Percentiles rank a stretch among this genome's conserved stretches.
phyloP scores from a whole-genome alignment of 352 stramenopile genomes.

The Blastocystis sp. region DNA sequence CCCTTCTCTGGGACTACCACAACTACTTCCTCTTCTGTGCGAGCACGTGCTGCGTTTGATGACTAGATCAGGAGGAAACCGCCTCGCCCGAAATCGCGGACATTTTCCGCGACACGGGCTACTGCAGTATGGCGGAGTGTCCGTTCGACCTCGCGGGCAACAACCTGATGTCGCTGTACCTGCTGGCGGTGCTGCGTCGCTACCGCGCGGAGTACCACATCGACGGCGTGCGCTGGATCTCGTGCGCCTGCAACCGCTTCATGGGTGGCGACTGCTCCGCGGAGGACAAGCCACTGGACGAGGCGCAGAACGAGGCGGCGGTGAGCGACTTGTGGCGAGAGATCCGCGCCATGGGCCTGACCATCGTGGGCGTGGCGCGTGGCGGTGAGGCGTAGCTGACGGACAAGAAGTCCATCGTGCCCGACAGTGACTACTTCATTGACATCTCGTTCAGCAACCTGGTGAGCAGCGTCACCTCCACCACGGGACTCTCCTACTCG shows the following conservation, averaged over 20 bases:
- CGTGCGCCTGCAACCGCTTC: background rate
- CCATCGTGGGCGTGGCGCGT: background rate
- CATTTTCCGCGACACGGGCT: constrained; percentile 10
- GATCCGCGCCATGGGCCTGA: background rate
- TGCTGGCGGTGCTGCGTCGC: background rate
- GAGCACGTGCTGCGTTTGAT: background rate
- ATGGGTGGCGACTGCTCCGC: constrained; percentile 3
- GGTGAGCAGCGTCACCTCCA: background rate
- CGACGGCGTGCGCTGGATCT: constrained; percentile 58
- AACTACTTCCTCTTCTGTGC: constrained; percentile 24
- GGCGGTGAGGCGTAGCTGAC: constrained; percentile 14
- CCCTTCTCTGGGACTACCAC: constrained; percentile 40
- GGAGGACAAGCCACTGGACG: background rate
- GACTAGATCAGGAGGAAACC: background rate
- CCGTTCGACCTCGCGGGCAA: background rate
- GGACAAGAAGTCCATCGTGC: background rate
- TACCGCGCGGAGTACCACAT: constrained; percentile 63
- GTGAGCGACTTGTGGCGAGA: constrained; percentile 28
- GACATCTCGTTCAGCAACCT: constrained; percentile 17
- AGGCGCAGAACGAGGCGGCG: background rate
- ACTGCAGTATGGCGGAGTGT: background rate
- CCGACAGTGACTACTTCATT: constrained; percentile 27
- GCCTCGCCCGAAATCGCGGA: background rate
- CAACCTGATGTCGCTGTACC: constrained; percentile 3
- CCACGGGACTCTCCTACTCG: background rate